phyloP scores from a whole-genome alignment of 805 yeast genomes.

The Isabelozyma gotoi region DNA sequence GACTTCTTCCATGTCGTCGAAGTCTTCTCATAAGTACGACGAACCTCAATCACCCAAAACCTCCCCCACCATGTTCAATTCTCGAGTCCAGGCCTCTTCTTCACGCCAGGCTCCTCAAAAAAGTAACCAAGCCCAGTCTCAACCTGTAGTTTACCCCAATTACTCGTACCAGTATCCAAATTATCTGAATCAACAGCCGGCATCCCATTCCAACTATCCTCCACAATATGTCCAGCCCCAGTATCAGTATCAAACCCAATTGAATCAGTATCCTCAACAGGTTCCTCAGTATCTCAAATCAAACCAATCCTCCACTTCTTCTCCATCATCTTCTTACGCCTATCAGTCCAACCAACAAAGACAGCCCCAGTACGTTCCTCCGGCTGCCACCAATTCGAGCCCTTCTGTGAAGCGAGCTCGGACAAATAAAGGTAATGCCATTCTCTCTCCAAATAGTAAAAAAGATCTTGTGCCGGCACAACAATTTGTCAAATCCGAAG shows the following conservation, averaged over 20 bases:
- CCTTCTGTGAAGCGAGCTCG: slow-evolving; percentile 3
- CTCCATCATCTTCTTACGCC: neutral
- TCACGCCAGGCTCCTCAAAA: slow-evolving; percentile 6
- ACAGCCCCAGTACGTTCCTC: slow-evolving; percentile 7
- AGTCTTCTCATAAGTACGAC: slow-evolving; percentile 28
- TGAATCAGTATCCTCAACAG: slow-evolving; percentile 8
- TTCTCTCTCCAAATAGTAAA: slow-evolving; percentile 6
- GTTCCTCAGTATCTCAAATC: slow-evolving; percentile 5
- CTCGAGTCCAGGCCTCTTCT: slow-evolving; percentile 5
- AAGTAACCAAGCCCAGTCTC: slow-evolving; percentile 4
- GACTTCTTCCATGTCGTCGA: slow-evolving; percentile 35
- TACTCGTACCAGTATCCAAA: slow-evolving; percentile 12
- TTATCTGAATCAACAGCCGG: slow-evolving; percentile 8
- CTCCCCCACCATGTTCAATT: slow-evolving; percentile 22
- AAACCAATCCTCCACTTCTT: slow-evolving; percentile 5
- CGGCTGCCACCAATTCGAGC: slow-evolving; percentile 5
- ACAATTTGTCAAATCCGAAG: slow-evolving; percentile 50
- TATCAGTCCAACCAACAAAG: slow-evolving; percentile 10
- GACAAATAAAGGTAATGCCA: slow-evolving; percentile 2
- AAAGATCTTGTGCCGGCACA: slow-evolving; percentile 43
- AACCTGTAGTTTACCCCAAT: slow-evolving; percentile 8
- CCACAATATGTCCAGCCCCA: slow-evolving; percentile 12
- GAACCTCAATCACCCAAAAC: slow-evolving; percentile 43
- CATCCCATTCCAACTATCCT: slow-evolving; percentile 7
- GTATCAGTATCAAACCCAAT: slow-evolving; percentile 7